Conservation (phyloP, 2,329 filamentous ascomycete species). For the Aulographum hederae region DNA sequence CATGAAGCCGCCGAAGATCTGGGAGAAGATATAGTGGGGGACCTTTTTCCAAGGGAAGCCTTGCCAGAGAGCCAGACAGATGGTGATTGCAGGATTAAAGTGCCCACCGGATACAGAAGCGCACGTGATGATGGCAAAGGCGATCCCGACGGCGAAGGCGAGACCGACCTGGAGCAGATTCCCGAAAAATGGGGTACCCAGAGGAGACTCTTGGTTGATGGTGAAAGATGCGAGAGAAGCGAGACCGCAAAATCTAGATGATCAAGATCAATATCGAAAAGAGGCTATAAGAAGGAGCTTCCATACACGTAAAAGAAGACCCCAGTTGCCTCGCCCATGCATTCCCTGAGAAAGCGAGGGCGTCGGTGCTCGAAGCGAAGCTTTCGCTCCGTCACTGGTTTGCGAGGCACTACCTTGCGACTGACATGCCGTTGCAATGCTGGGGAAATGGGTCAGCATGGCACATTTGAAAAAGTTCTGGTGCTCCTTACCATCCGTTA, state of each 20-base stretch:
- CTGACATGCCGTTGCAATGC: conserved; percentile 31
- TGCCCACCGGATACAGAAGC: conserved; percentile 35
- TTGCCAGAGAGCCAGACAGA: conserved; percentile 30
- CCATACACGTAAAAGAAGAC: conserved; percentile 31
- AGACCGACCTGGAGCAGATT: conserved; percentile 36
- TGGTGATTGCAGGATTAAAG: conserved; percentile 30
- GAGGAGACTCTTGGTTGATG: conserved; percentile 16
- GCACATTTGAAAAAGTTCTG: too few relatives aligned
- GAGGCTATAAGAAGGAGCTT: neutral
- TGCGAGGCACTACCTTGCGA: conserved; percentile 29
- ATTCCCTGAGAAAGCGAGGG: conserved; percentile 35
- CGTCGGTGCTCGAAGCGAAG: conserved; percentile 35
- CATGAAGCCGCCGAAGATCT: conserved; percentile 37
- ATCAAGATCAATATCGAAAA: neutral
- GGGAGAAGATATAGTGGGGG: conserved; percentile 36
- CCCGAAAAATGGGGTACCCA: conserved; percentile 17
- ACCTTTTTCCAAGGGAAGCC: conserved; percentile 41
- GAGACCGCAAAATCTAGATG: conserved; percentile 28
- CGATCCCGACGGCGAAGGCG: conserved; percentile 38
- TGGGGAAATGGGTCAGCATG: too few relatives aligned
- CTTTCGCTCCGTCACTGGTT: conserved; percentile 33
- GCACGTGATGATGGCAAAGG: conserved; percentile 39
- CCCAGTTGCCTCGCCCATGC: conserved; percentile 36
- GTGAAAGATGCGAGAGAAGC: conserved; percentile 34
- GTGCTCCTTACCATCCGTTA: too few relatives aligned